These are phyloP conservation scores for Talaromyces trachyspermus DNA, from an alignment of 495 filamentous ascomycete genomes.

Conservation along the genomic window DNA sequence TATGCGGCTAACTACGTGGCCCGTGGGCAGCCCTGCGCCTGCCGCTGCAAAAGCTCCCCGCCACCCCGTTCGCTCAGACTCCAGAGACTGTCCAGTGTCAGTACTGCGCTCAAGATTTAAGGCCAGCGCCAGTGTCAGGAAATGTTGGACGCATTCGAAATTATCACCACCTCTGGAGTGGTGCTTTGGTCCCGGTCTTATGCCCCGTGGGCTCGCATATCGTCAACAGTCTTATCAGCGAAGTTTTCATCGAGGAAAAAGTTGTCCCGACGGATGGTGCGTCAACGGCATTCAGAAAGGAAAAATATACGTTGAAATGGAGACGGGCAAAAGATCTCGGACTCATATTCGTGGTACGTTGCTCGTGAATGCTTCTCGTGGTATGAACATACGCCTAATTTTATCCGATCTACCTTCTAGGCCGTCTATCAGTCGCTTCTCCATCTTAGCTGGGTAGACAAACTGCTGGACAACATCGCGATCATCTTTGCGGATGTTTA, in stretches of 20 bases:
- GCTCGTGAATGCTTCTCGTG: background rate
- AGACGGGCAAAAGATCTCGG: conserved; percentile 83
- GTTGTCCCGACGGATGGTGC: conserved; percentile 48
- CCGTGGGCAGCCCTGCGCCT: conserved; percentile 1
- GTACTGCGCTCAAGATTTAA: background rate
- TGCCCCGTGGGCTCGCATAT: conserved; percentile 70
- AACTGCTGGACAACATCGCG: conserved; percentile 87
- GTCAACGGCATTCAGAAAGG: conserved; percentile 69
- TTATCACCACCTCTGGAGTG: conserved; percentile 89
- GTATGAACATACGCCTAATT: background rate
- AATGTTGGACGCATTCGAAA: conserved; percentile 96
- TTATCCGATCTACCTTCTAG: conserved; percentile 37
- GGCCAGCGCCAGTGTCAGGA: background rate
- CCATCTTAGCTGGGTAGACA: conserved; percentile 94
- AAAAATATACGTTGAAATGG: conserved; percentile 95
- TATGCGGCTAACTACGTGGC: conserved; percentile 1
- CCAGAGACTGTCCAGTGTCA: background rate
- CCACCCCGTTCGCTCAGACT: too few species aligned
- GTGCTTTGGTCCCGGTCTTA: conserved; percentile 94
- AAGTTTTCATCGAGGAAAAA: conserved; percentile 95
- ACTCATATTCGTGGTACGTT: conserved; percentile 85
- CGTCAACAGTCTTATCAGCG: conserved; percentile 89
- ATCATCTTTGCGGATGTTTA: conserved; percentile 86
- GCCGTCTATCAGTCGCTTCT: conserved; percentile 94
- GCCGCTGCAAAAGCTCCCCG: background rate